These are phyloP conservation scores for Globisporangium paroecandrum DNA, from an alignment of 352 stramenopile genomes.

Conservation along the genomic window DNA sequence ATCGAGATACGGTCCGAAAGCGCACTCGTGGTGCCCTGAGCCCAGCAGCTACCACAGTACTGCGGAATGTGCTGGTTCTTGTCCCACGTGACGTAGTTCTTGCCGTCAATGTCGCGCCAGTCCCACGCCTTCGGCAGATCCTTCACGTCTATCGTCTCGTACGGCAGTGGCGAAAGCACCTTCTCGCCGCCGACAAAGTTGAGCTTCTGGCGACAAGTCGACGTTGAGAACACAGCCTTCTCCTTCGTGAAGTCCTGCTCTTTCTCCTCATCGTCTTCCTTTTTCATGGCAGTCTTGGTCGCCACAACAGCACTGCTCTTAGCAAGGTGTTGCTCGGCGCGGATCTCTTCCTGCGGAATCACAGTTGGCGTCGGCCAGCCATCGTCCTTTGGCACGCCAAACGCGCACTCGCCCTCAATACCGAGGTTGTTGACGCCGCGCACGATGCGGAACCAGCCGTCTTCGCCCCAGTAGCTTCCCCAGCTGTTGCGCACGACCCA, in stretches of 20 bases:
- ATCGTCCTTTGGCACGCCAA: constrained; percentile 83
- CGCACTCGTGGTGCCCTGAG: constrained; percentile 84
- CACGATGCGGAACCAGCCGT: constrained; percentile 94
- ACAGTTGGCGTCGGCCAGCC: constrained; percentile 57
- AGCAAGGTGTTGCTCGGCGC: constrained; percentile 13
- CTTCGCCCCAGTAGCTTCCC: constrained; percentile 94
- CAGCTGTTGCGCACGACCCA: constrained; percentile 97
- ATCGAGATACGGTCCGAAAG: constrained; percentile 92
- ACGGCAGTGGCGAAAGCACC: constrained; percentile 64
- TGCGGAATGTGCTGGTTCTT: constrained; percentile 98
- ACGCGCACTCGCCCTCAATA: constrained; percentile 93
- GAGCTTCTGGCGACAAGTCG: constrained; percentile 58
- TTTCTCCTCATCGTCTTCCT: constrained; percentile 17
- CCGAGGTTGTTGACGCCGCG: constrained; percentile 91
- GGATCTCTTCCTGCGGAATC: constrained; percentile 10
- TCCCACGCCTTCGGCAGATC: constrained; percentile 93
- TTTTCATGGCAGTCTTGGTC: background rate
- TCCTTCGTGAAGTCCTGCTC: constrained; percentile 22
- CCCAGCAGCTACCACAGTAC: constrained; percentile 93
- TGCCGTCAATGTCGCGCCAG: constrained; percentile 94
- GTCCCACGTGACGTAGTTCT: constrained; percentile 95
- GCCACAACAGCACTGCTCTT: background rate
- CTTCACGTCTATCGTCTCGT: constrained; percentile 69
- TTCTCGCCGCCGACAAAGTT: constrained; percentile 63
- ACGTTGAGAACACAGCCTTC: constrained; percentile 17